Conservation (phyloP, 805 yeast species). For the Candida nonsorbophila region DNA sequence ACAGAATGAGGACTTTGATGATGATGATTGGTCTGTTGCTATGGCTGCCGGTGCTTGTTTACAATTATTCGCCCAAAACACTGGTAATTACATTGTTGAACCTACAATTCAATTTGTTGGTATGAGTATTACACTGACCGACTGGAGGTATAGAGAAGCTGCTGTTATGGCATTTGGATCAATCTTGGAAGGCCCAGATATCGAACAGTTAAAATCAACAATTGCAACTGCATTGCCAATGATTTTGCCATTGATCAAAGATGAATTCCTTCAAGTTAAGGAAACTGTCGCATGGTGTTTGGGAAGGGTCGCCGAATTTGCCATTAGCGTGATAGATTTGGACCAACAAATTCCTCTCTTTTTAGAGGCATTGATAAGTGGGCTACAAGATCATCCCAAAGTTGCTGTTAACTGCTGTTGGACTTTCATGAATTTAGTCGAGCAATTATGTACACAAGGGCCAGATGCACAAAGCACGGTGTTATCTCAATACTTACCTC, state of each 20-base stretch:
- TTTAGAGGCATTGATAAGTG: constrained; percentile 66
- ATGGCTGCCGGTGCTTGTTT: constrained; percentile 99
- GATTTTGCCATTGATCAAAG: constrained; percentile 67
- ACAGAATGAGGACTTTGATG: constrained; percentile 91
- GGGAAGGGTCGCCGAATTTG: constrained; percentile 90
- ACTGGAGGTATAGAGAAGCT: constrained; percentile 91
- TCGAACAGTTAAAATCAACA: constrained; percentile 57
- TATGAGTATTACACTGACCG: constrained; percentile 46
- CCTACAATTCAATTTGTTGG: constrained; percentile 84
- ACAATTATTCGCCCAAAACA: constrained; percentile 87
- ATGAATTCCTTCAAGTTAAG: constrained; percentile 76
- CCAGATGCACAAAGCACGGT: constrained; percentile 47
- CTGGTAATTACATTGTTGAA: constrained; percentile 80
- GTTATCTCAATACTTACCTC: constrained; percentile 69
- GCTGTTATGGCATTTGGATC: constrained; percentile 99
- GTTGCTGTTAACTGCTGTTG: constrained; percentile 97
- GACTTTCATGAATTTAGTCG: constrained; percentile 89
- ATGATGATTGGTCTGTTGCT: constrained; percentile 95
- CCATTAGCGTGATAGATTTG: constrained; percentile 68
- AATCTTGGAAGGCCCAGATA: constrained; percentile 89
- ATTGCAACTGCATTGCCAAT: constrained; percentile 82
- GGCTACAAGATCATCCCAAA: constrained; percentile 88
- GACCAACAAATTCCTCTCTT: constrained; percentile 63
- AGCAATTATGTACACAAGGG: constrained; percentile 63
- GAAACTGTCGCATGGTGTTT: constrained; percentile 99